phyloP scores from a whole-genome alignment of 306 rosid genomes.

The Ochetophila trinervis region DNA sequence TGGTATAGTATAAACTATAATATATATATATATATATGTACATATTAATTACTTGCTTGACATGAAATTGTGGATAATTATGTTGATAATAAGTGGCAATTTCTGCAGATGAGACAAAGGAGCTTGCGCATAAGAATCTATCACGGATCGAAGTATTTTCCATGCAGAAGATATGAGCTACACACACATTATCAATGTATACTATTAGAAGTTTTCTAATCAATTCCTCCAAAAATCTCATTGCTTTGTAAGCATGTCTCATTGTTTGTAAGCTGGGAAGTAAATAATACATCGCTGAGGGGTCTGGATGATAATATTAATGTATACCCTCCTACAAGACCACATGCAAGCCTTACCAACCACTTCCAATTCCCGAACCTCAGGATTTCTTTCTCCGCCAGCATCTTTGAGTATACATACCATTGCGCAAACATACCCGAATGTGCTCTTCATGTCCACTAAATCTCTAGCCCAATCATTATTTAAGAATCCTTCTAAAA shows the following conservation, averaged over 20 bases:
- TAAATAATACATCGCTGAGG: background rate
- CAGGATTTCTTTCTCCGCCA: conserved; percentile 31
- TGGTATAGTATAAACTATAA: no score
- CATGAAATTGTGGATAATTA: conserved; percentile 32
- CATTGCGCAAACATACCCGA: no score
- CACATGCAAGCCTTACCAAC: conserved; percentile 32
- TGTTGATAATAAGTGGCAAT: conserved; percentile 38
- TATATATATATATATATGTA: no score
- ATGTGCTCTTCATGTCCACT: no score
- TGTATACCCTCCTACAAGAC: conserved; percentile 32
- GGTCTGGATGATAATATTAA: conserved; percentile 3
- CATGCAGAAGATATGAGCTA: conserved; percentile 39
- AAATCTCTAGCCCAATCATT: no score
- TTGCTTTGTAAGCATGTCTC: no score
- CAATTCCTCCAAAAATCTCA: conserved; percentile 28
- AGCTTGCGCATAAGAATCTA: conserved; percentile 38
- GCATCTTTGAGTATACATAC: conserved; percentile 29
- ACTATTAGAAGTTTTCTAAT: conserved; percentile 32
- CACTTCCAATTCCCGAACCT: conserved; percentile 28
- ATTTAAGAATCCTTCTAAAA: no score
- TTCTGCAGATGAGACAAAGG: conserved; percentile 41
- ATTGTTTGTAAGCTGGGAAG: conserved; percentile 34
- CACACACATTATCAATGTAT: conserved; percentile 35
- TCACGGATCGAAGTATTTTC: conserved; percentile 30
- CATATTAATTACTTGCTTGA: conserved; percentile 20